Base-by-base conservation (phyloP, 768 basidiomycete genomes). In the Rhizopogon rudus region DNA sequence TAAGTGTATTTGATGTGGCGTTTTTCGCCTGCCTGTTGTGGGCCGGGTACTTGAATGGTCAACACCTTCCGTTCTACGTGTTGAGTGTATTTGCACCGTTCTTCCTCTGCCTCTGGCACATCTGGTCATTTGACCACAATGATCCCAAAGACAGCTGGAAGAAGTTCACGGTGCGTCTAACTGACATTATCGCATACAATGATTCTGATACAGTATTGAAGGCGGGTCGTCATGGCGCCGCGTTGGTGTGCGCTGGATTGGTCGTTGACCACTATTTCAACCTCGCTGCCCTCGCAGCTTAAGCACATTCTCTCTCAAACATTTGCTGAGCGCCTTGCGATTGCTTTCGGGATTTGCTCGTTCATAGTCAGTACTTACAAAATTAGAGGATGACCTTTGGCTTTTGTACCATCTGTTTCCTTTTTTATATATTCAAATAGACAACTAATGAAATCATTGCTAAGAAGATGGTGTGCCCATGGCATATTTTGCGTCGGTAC, bases 21-120 rank as follows among this genome's bases (percentile, higher is more conserved):
- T 87, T 91, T 65, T 64, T 86, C 42, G 64, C 68, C 3, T 69
- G 78, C 63, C 73, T 91, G 25, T 66, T 73, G n/a, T 56, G 74
- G 31, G 76, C 79, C 0, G 89, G 88, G 0, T 67, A 76, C 59
- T 63, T 73, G 9, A 84, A 86, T 53, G 63, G 67, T 0, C 81
- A 86, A 43, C 80, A 83, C 29, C 33, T 50, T 7, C 22, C 53
- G 1, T 54, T 51, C 53, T 54, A 51, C 31, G 31, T 54, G 4
- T 22, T 49, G 20, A 49, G 46, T 14, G 46, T 35, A 13, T 1
- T 49, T 16, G 46, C 14, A 8, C 33, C 46, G 5, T 49, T 48
- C 46, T 14, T 49, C 33, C 46, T 49, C 2, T 49, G 46, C 14
- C 33, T 49, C 2, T 49, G 46, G 46, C 46, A 49, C 13, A 49